Percentiles rank a stretch among this genome's conserved stretches.
Conservation (phyloP, 2,329 filamentous ascomycete species). For the Alternaria alternata region DNA sequence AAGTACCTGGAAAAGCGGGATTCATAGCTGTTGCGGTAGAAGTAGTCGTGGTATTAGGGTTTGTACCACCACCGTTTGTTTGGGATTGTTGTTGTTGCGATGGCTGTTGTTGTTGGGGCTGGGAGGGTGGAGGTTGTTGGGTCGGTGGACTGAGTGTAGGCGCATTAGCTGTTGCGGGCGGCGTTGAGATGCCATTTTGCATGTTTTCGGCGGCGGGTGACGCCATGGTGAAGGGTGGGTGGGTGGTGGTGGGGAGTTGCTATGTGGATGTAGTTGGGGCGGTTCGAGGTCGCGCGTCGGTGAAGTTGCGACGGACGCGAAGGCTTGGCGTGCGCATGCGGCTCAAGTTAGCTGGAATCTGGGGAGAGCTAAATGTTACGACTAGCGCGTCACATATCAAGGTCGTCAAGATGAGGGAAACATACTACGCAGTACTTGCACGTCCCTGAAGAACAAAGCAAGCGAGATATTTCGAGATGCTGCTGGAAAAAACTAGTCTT, state of each 20-base stretch:
- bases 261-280: neutral
- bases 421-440: neutral
- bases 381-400: neutral
- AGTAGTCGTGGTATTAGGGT: neutral
- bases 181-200: conserved; percentile 52
- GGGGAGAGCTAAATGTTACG: neutral
- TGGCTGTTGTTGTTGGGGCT: neutral
- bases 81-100: conserved; percentile 14
- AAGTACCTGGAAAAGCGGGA: conserved; percentile 44
- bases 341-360: neutral
- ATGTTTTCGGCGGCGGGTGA: conserved; percentile 47
- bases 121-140: neutral
- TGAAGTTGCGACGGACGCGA: conserved; percentile 10
- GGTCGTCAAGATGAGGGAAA: neutral
- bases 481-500: too few species aligned
- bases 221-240: conserved; percentile 39
- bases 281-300: neutral
- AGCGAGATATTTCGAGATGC: neutral
- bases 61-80: conserved; percentile 32
- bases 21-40: conserved; percentile 8
- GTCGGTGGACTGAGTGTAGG: conserved; percentile 45
- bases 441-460: neutral
- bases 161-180: conserved; percentile 43
- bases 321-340: neutral
- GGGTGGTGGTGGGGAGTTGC: too few species aligned